Percentiles rank a stretch among this genome's conserved stretches.
These are phyloP conservation scores for Tolypocladium tropicale DNA, from an alignment of 2,329 filamentous ascomycete genomes.

Conservation along the genomic window DNA sequence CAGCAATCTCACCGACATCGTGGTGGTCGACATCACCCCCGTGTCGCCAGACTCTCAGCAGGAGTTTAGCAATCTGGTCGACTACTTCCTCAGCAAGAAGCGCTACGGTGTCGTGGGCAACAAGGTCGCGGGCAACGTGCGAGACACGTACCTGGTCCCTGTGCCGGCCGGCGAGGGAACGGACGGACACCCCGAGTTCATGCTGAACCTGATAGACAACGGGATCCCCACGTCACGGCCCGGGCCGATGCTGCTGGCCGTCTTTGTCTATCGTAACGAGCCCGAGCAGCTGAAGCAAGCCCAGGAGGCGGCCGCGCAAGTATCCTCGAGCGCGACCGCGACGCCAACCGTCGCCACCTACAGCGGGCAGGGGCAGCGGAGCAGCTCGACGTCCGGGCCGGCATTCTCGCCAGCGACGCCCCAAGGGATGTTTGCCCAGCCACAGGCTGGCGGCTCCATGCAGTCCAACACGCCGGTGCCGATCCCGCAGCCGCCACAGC, in stretches of 20 bases:
- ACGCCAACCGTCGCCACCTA: neutral
- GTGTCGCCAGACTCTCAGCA: slow-evolving; percentile 48
- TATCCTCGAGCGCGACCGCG: slow-evolving; percentile 1
- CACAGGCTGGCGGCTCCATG: slow-evolving; percentile 17
- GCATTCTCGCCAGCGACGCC: slow-evolving; percentile 44
- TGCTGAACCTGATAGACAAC: slow-evolving; percentile 80
- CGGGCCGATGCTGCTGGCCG: slow-evolving; percentile 70
- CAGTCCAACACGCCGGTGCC: slow-evolving; percentile 25
- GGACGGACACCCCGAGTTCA: slow-evolving; percentile 68
- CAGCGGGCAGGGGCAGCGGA: slow-evolving; percentile 27
- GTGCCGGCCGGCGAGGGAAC: slow-evolving; percentile 54
- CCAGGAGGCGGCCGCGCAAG: slow-evolving; percentile 10
- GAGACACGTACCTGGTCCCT: slow-evolving; percentile 86
- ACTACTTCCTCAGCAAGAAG: slow-evolving; percentile 75
- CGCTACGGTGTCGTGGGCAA: slow-evolving; percentile 83
- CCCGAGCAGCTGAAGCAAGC: slow-evolving; percentile 22
- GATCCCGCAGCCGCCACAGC: slow-evolving; percentile 21
- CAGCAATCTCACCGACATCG: slow-evolving; percentile 71
- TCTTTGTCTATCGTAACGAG: slow-evolving; percentile 71
- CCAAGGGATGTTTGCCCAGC: slow-evolving; percentile 21
- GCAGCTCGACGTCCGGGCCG: slow-evolving; percentile 38
- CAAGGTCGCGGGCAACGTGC: slow-evolving; percentile 62
- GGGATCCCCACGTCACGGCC: slow-evolving; percentile 60
- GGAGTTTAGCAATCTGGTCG: slow-evolving; percentile 67
- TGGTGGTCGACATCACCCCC: slow-evolving; percentile 63